Evolutionary conservation across 148 eudicot genomes (phyloP), one percentile per base, ranked within the genome.

Genomic region (Arbutus unedo): DNA sequence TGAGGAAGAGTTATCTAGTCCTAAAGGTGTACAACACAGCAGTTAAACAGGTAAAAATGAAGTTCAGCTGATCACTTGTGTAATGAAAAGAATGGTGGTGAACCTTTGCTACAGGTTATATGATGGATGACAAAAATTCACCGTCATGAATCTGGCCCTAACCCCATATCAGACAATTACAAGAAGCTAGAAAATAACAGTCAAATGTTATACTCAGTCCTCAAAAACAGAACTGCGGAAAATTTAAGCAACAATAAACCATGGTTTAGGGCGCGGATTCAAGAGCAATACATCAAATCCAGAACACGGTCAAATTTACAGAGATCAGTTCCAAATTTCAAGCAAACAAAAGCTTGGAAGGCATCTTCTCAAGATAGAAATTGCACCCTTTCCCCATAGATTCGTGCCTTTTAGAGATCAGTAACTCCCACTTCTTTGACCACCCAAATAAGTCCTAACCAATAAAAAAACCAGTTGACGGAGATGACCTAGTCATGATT

Each of bases 391-490:
- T 71, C 67, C 55, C 51, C 43, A 23, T 56, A 5, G 19, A 78
- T 25, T 59, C 5, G 13, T 2, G 73, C 11, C 16, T 31, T 49
- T 23, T 25, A 9, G 47, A 74, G 74, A 68, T 56, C 66, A 76
- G 68, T 62, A 57, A 56, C 82, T 71, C 7, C 71, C 71, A 62
- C 6, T 38, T 43, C 48, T 49, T 47, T 49, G 51, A 14, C 72
- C 67, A 8, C 50, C 59, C 71, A 83, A n/a, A 25, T 51, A 56
- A 56, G 73, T 5, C 68, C 62, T 66, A 10, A 51, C 8, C 6
- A 59, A 59, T 19, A 11, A 79, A 44, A 77, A 77, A 81, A 64
- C 80, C 84, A 85, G 47, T 79, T 43, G 74, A 48, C 76, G 10
- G 77, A 84, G 51, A 38, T n/a, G 62, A 56, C 62, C 54, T 15